phyloP scores from a whole-genome alignment of 164 flowering plant species.

The Litsea cubeba region DNA sequence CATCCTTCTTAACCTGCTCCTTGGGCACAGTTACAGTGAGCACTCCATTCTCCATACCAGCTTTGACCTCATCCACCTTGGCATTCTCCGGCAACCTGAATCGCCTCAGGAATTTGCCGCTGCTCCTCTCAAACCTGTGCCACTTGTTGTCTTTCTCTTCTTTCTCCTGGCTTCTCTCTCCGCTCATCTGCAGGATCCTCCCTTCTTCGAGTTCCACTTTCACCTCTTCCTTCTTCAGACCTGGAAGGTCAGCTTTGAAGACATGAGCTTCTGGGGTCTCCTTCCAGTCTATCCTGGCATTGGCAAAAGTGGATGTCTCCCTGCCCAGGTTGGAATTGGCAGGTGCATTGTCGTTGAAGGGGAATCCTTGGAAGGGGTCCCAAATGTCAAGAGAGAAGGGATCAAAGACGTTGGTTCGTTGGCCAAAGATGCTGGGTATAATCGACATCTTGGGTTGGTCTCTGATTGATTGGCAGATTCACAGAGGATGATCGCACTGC shows the following conservation, averaged over 20 bases:
- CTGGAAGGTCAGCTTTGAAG: conserved; percentile 40
- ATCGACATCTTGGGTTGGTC: conserved; percentile 1
- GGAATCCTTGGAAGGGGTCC: conserved; percentile 12
- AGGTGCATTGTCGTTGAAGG: conserved; percentile 1
- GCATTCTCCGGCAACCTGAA: conserved; percentile 40
- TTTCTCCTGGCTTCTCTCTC: conserved; percentile 27
- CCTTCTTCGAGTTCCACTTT: conserved; percentile 42
- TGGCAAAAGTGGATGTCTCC: conserved; percentile 17
- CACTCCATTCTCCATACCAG: conserved; percentile 34
- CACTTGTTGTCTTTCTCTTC: conserved; percentile 35
- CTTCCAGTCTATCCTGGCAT: conserved; percentile 33
- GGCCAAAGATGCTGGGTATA: conserved; percentile 11
- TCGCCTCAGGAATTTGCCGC: conserved; percentile 29
- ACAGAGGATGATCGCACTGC: too few relatives aligned
- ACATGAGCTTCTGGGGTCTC: conserved; percentile 39
- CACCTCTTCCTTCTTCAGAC: conserved; percentile 35
- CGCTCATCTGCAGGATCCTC: conserved; percentile 30
- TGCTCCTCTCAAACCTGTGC: conserved; percentile 32
- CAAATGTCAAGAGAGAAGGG: conserved; percentile 11
- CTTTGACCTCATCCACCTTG: conserved; percentile 27
- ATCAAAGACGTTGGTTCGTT: conserved; percentile 10
- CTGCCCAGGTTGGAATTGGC: conserved; percentile 3
- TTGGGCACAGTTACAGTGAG: conserved; percentile 36
- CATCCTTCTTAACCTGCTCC: conserved; percentile 22
- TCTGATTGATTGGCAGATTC: background rate